A percentile compares a stretch with the other conserved stretches of the same genome.
Evolutionary conservation across 495 filamentous ascomycete genomes (phyloP).

Genomic region (Neurospora pannonica): DNA sequence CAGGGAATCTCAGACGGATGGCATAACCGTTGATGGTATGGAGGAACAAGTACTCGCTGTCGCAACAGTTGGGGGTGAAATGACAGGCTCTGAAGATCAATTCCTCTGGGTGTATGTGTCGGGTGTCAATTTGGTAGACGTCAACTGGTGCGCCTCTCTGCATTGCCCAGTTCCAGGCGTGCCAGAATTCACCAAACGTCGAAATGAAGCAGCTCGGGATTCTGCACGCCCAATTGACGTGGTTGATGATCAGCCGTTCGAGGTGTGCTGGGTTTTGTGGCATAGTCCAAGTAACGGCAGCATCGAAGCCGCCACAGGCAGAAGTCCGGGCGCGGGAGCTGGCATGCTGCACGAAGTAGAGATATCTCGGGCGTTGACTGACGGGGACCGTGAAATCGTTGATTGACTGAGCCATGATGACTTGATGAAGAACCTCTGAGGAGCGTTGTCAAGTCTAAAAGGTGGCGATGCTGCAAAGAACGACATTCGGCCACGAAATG

Average conservation of each 20-base stretch:
- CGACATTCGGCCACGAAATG: no score
- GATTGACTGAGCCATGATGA: neutral
- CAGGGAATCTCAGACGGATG: no score
- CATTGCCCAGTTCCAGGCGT: neutral
- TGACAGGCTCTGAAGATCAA: neutral
- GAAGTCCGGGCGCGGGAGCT: neutral
- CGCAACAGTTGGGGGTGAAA: neutral
- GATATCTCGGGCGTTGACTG: neutral
- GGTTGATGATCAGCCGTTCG: neutral
- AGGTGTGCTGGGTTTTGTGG: neutral
- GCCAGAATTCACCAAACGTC: neutral
- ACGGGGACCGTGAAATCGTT: no score
- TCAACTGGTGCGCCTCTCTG: neutral
- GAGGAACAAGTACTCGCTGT: neutral
- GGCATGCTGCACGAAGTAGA: neutral
- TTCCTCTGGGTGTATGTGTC: neutral
- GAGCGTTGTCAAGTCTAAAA: neutral
- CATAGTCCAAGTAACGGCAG: neutral
- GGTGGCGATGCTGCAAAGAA: neutral
- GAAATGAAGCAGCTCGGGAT: neutral
- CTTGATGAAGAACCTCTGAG: neutral
- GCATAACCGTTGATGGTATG: neutral
- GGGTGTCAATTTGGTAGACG: neutral
- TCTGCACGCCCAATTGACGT: neutral
- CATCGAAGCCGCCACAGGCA: neutral